Base-by-base conservation (phyloP, 2,329 filamentous ascomycete species). In the Colletotrichum cordylinicola region DNA sequence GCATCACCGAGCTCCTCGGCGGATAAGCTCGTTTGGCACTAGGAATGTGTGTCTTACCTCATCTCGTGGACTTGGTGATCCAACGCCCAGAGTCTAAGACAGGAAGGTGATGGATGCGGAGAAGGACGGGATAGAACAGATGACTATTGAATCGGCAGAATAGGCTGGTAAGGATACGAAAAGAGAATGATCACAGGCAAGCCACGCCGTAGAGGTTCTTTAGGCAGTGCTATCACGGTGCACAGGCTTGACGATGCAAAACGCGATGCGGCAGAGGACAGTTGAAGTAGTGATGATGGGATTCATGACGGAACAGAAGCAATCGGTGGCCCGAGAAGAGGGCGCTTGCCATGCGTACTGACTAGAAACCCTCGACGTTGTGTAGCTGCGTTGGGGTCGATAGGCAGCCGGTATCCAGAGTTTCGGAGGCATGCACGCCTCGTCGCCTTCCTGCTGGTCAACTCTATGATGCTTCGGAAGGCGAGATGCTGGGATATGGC, bases 21-120 rank as follows among this genome's bases (percentile, higher is more conserved):
- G 21, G 48, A 71, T 71, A 52, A 52, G 43, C n/a, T 21, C 43
- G 52, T 55, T 62, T 55, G 66, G 61, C 61, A 75, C 61, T 33
- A 10, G 39, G 60, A 61, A 66, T 18, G 37, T 43, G 43, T 65
- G 29, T 65, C 74, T 69, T 74, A 74, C 74, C 74, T 76, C 74
- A 76, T 75, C 55, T 75, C 72, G 52, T 37, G 21, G 58, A 37
- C 65, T 56, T 55, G 58, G 21, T 69, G 70, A 76, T 74, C 10
- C 35, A 56, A 64, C 12, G 24, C 48, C 64, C 37, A 52, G 58
- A 6, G 27, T 18, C 58, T 37, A 21, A 48, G 70, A 69, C 58
- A 56, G 69, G 55, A 67, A 72, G 73, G 39, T 15, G 39, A 35
- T 55, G 68, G 9, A 27, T 6, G 29, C 61, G 52, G 60, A 65